These are phyloP conservation scores for Avena insularis DNA, from an alignment of 176 grass and related monocot species.

Conservation along the genomic window DNA sequence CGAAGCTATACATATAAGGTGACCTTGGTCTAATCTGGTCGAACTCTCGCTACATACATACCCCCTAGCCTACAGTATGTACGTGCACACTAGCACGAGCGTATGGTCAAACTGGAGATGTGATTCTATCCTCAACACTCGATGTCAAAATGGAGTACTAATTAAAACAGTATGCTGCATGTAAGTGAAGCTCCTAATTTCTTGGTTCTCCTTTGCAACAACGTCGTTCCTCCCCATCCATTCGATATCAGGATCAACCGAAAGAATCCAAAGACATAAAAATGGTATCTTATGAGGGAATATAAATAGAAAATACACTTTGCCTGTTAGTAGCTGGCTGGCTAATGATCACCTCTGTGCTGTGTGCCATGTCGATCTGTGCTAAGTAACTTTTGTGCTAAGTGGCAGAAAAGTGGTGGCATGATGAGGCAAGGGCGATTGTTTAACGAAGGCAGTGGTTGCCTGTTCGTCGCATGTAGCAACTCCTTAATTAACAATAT, in stretches of 20 bases:
- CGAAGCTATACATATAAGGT: background rate
- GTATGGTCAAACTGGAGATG: background rate
- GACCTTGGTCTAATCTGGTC: background rate
- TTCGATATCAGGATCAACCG: slow-evolving; percentile 2
- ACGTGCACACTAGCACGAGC: background rate
- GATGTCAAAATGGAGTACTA: background rate
- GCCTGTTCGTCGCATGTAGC: slow-evolving; percentile 52
- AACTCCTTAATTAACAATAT: background rate
- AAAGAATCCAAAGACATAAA: background rate
- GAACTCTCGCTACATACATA: too few species aligned
- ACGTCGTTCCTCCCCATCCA: background rate
- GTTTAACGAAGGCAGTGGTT: slow-evolving; percentile 45
- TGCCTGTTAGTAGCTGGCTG: background rate
- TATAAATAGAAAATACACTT: background rate
- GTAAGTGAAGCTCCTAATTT: background rate
- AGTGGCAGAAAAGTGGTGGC: slow-evolving; percentile 37
- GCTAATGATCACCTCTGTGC: background rate
- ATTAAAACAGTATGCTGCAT: background rate
- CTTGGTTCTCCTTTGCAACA: background rate
- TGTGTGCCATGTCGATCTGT: background rate
- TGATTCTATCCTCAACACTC: background rate
- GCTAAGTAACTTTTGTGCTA: background rate
- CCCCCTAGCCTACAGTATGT: background rate
- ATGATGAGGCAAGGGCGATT: background rate
- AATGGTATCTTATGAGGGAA: background rate